These are phyloP conservation scores for Fusarium brevicatenulatum DNA, from an alignment of 2,329 filamentous ascomycete species.

Conservation along the genomic window DNA sequence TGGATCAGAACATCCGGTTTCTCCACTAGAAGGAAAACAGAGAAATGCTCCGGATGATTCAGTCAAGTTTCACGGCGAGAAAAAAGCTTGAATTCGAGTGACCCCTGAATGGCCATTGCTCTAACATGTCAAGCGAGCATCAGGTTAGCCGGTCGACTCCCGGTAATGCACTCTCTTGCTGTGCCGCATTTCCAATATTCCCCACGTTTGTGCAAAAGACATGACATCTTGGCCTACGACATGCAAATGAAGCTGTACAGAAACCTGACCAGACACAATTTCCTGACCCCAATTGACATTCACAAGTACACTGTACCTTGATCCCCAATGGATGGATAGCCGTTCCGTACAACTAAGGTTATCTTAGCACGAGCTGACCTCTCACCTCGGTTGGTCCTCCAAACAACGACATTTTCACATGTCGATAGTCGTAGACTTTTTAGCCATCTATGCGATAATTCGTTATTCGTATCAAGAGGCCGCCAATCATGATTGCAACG, in stretches of 20 bases:
- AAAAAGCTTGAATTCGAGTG: slow-evolving; percentile 4
- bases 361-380: slow-evolving; percentile 33
- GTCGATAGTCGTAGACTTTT: not conserved
- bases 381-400: slow-evolving; percentile 24
- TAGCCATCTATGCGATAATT: slow-evolving; percentile 21
- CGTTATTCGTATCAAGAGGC: slow-evolving; percentile 4
- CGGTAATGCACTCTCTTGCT: slow-evolving; percentile 8
- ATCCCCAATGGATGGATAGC: not conserved
- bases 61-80: not conserved
- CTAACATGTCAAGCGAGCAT: not conserved
- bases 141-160: not conserved
- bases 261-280: not conserved
- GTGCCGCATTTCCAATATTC: slow-evolving; percentile 16
- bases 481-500: not conserved
- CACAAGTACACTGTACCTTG: slow-evolving; percentile 10
- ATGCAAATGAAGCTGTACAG: slow-evolving; percentile 15
- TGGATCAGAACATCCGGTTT: slow-evolving; percentile 13
- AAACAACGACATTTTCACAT: slow-evolving; percentile 24
- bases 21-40: slow-evolving; percentile 12
- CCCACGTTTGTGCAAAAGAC: slow-evolving; percentile 9
- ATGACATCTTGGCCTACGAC: slow-evolving; percentile 7
- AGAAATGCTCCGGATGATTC: slow-evolving; percentile 9
- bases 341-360: slow-evolving; percentile 30
- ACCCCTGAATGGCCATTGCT: not conserved
- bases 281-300: not conserved